Percentiles rank a stretch among this genome's conserved stretches.
Conservation (phyloP, 176 grass and related monocot genomes). For the Musa beccarii region DNA sequence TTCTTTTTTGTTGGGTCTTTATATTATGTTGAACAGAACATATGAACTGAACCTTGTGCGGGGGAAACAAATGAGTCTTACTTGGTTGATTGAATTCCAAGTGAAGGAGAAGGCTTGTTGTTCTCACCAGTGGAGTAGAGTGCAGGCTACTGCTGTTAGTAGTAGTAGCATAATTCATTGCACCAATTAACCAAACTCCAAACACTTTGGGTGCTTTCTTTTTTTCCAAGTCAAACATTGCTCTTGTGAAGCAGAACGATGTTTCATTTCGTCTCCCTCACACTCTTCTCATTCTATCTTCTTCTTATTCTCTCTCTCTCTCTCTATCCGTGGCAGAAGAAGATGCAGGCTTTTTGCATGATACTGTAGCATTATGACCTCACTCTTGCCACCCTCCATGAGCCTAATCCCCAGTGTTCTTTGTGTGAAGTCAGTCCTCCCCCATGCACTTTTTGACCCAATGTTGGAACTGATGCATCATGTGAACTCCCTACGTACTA, state of each 20-base stretch:
- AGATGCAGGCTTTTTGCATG: background rate
- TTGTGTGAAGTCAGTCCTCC: background rate
- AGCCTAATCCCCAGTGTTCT: background rate
- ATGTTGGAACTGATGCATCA: background rate
- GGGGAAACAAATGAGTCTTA: background rate
- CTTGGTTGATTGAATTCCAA: background rate
- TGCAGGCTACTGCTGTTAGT: background rate
- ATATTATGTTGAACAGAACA: too few species aligned
- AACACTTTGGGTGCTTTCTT: background rate
- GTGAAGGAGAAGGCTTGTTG: background rate
- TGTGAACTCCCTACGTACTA: too few species aligned
- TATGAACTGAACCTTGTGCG: too few species aligned
- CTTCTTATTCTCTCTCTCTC: background rate
- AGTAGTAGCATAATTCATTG: background rate
- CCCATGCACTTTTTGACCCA: background rate
- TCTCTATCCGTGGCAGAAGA: background rate
- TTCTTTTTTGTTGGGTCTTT: too few species aligned
- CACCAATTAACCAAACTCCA: background rate
- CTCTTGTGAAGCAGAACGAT: background rate
- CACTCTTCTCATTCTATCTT: background rate
- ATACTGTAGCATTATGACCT: background rate
- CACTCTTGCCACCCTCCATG: too few species aligned
- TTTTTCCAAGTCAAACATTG: background rate
- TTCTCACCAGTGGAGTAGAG: background rate
- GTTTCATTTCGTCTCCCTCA: background rate